Evolutionary conservation across 441 rosid species (phyloP), one percentile per base, ranked within the genome.

Genomic region (Manihot esculenta): DNA sequence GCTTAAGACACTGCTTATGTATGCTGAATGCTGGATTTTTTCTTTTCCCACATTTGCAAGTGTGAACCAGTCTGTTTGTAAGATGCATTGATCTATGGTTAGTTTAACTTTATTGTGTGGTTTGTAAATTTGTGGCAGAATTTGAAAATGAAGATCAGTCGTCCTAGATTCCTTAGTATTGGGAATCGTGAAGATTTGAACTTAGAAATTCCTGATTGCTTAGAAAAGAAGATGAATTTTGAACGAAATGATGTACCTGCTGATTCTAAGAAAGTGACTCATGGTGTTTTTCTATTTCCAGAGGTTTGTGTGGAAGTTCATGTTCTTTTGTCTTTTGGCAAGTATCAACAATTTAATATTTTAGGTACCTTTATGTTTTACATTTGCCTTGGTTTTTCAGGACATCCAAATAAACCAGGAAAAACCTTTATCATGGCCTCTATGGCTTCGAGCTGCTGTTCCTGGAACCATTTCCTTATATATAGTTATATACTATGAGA

Each of bases 381-480:
- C 68, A 68, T 57, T 57, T 63, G 4, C 72, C 65, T 74, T 64
- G 56, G 8, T 75, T 68, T 71, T 77, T 81, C 91, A 95, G 99
- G 93, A 85, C 75, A 72, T 80, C 71, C 75, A 84, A 67, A 72
- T 89, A 64, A 83, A 81, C 76, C 84, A 86, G 62, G 91, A 80
- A 59, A 78, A 72, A 74, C 82, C 96, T 64, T 81, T 95, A 57
- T 74, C 73, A 55, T 93, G 99, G 98, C 94, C 99, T 76, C 85
- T 95, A 59, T 93, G 98, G 99, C 78, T 91, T 81, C 98, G 86
- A 70, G 97, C 99, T 85, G 92, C 99, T 78, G 80, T 79, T 73
- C 94, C 97, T 70, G 99, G 97, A 84, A 83, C 78, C 45, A 72
- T 87, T 69, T 86, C 91, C 62, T 76, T 91, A 80, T 82, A 74